A percentile compares a stretch with the other conserved stretches of the same genome.
Evolutionary conservation across 2,329 filamentous ascomycete species (phyloP).

Genomic region (Immersiporthe knoxdaviesiana): DNA sequence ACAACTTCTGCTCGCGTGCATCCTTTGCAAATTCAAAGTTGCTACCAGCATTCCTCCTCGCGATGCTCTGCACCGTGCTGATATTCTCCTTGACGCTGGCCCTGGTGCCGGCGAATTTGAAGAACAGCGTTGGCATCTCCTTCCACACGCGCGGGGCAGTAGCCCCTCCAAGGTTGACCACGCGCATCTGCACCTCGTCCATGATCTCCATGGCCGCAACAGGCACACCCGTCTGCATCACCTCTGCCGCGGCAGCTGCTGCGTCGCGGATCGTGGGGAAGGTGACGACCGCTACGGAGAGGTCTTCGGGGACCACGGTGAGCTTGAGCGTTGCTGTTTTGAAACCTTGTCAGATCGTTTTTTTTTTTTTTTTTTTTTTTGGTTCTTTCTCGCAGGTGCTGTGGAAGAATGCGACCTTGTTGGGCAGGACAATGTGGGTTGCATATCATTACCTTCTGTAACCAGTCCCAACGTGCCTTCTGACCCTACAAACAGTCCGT

Average conservation of each 20-base stretch:
- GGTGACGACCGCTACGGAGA: slow-evolving; percentile 77
- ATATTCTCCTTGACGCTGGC: slow-evolving; percentile 80
- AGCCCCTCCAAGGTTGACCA: slow-evolving; percentile 75
- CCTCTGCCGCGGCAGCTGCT: slow-evolving; percentile 71
- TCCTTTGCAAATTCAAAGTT: slow-evolving; percentile 78
- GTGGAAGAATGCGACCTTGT: too few species aligned
- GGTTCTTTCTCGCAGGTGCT: not conserved
- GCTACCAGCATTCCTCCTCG: slow-evolving; percentile 64
- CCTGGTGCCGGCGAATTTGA: slow-evolving; percentile 83
- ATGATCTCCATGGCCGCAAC: slow-evolving; percentile 81
- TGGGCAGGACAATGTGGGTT: too few species aligned
- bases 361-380: too few species aligned
- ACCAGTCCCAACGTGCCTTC: slow-evolving; percentile 82
- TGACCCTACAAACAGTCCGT: slow-evolving; percentile 76
- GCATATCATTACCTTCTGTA: slow-evolving; percentile 61
- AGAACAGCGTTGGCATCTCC: slow-evolving; percentile 77
- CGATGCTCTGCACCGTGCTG: slow-evolving; percentile 67
- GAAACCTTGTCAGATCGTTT: not conserved
- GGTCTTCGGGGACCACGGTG: slow-evolving; percentile 74
- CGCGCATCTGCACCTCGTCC: slow-evolving; percentile 86
- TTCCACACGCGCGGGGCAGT: slow-evolving; percentile 73
- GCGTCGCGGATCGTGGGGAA: slow-evolving; percentile 79
- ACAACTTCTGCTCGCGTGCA: slow-evolving; percentile 69
- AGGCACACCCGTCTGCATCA: slow-evolving; percentile 76
- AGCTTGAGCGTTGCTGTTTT: slow-evolving; percentile 72